Percentiles rank a stretch among this genome's conserved stretches.
These are phyloP conservation scores for Trichophyton equinum DNA, from an alignment of 2,329 filamentous ascomycete species.

Conservation along the genomic window DNA sequence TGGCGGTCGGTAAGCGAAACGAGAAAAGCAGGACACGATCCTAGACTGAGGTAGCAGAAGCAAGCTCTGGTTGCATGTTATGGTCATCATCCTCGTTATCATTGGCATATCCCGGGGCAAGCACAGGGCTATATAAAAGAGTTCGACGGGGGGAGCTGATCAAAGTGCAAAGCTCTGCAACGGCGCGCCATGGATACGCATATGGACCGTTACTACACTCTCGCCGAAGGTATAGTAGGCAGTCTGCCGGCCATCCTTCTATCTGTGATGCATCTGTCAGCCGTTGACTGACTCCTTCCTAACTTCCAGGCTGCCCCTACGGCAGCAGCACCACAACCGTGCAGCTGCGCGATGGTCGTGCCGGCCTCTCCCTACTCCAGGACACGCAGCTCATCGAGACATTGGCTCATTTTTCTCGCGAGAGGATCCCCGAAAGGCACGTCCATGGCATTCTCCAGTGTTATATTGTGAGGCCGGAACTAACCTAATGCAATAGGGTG, in stretches of 20 bases:
- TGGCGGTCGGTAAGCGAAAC: background rate
- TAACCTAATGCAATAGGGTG: conserved; percentile 23
- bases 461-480: background rate
- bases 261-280: background rate
- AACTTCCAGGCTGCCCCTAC: conserved; percentile 18
- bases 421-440: conserved; percentile 47
- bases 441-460: background rate
- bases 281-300: background rate
- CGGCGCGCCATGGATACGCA: background rate
- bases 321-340: conserved; percentile 16
- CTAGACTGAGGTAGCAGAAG: background rate
- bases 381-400: conserved; percentile 52
- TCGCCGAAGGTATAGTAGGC: conserved; percentile 18
- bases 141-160: background rate
- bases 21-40: background rate
- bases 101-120: background rate
- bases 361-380: conserved; percentile 37
- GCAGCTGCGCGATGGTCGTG: conserved; percentile 18
- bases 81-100: background rate
- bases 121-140: background rate
- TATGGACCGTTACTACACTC: conserved; percentile 14
- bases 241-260: background rate
- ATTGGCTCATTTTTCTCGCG: conserved; percentile 48
- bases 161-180: background rate
- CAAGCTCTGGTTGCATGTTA: no score